These are phyloP conservation scores for Bromus sterilis DNA, from an alignment of 176 grass and related monocot genomes.

Conservation along the genomic window DNA sequence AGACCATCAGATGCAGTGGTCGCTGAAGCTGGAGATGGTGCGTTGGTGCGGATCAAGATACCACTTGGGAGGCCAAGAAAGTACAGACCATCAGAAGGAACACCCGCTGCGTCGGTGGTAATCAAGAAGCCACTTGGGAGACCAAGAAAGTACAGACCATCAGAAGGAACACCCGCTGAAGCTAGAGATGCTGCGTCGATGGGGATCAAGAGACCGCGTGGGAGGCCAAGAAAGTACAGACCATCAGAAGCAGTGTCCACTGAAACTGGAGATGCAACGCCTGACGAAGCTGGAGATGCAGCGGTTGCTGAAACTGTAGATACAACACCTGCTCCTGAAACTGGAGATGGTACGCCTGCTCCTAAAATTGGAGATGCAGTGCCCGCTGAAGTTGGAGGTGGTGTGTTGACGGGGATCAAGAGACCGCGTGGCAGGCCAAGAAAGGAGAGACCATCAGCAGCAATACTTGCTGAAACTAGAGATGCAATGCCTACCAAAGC, in stretches of 20 bases:
- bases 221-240: neutral
- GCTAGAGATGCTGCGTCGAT: neutral
- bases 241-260: neutral
- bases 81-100: no score
- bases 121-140: conserved; percentile 11
- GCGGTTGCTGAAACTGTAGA: no score
- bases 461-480: neutral
- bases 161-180: no score
- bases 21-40: neutral
- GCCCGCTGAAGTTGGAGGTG: no score
- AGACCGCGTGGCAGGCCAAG: conserved; percentile 21
- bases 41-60: neutral
- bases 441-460: neutral
- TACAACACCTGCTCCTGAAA: no score
- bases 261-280: no score
- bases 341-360: no score
- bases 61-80: conserved; percentile 2
- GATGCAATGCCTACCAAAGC: no score
- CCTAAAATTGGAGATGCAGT: no score
- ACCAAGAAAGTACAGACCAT: conserved; percentile 13
- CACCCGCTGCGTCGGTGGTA: neutral
- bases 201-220: conserved; percentile 4
- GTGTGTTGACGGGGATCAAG: neutral
- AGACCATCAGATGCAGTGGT: neutral
- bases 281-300: neutral